Evolutionary conservation across 78 protist species (phyloP).

Genomic region (Dictyostelium brefeldianum): DNA sequence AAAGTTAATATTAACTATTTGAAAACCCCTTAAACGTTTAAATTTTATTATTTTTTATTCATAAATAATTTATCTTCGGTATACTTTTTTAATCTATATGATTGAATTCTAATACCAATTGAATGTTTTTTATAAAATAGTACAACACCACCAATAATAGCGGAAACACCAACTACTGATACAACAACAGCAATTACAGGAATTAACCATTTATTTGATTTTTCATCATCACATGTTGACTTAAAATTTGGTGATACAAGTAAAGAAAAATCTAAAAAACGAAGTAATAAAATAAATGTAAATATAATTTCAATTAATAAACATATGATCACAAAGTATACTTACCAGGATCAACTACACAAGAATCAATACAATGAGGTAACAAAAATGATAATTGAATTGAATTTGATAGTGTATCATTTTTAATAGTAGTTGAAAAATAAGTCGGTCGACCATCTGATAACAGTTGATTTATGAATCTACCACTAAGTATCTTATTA

Average conservation of each 20-base stretch:
- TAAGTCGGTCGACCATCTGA: constrained; percentile 31
- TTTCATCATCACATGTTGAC: not conserved
- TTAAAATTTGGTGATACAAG: not conserved
- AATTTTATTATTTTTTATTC: too few relatives aligned
- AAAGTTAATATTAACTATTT: too few relatives aligned
- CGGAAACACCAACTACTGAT: not conserved
- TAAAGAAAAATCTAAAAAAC: not conserved
- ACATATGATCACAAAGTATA: too few relatives aligned
- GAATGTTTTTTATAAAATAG: too few relatives aligned
- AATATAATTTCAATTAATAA: too few relatives aligned
- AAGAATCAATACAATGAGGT: constrained; percentile 3
- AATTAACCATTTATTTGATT: not conserved
- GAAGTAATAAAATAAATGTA: too few relatives aligned
- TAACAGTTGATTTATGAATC: not conserved
- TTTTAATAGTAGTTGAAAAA: not conserved
- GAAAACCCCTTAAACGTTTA: too few relatives aligned
- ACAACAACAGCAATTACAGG: not conserved
- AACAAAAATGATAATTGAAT: not conserved
- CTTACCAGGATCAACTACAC: constrained; percentile 17
- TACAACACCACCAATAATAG: too few relatives aligned
- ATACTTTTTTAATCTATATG: too few relatives aligned
- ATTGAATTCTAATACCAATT: too few relatives aligned
- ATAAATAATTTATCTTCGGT: too few relatives aligned
- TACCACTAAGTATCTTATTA: not conserved
- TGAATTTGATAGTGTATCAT: not conserved